Base-by-base conservation (phyloP, 2,329 filamentous ascomycete species). In the Penicillium sp. region DNA sequence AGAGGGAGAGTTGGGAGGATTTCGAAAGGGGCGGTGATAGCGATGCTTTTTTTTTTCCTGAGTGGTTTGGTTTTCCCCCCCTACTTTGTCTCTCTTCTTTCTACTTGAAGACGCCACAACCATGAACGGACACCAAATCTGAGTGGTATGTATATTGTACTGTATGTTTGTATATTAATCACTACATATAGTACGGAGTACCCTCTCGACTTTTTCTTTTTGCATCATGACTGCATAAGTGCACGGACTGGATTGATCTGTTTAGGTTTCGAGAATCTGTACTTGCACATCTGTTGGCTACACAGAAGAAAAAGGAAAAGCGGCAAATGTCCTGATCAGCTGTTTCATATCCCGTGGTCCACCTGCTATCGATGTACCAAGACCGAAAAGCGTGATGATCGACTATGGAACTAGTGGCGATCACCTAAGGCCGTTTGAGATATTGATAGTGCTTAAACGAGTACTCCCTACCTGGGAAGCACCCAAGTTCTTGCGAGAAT, bases 11-110 rank as follows among this genome's bases (percentile, higher is more conserved):
- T 36, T 27, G 49, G 49, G 40, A 52, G 34, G 36, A 59, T 62
- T 60, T 55, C 46, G 38, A 62, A 60, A 62, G 59, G 55, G 58
- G 61, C 59, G 55, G 59, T 49, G 54, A 59, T 61, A 49, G 52
- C 36, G 44, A 18, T 18, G 50, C 34, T 38, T 42, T 42, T 50
- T 50, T 48, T 43, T 32, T 22, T 49, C 43, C 45, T 34, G 18
- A 2, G 18, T 53, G 24, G 44, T 31, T 38, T 38, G 11, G 8
- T 14, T 34, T 14, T 34, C 10, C 11, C 8, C 11, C 10, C 11
- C 32, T 11, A 34, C 6, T 8, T 29, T n/a, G 16, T 22, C 16
- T 47, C 43, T 43, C 40, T 11, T 45, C 53, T 18, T 47, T 18
- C 24, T 27, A 27, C 43, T 48, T 16, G 36, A 32, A 22, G 27